Evolutionary conservation across 306 rosid genomes (phyloP).

Genomic region (Malus asiatica): DNA sequence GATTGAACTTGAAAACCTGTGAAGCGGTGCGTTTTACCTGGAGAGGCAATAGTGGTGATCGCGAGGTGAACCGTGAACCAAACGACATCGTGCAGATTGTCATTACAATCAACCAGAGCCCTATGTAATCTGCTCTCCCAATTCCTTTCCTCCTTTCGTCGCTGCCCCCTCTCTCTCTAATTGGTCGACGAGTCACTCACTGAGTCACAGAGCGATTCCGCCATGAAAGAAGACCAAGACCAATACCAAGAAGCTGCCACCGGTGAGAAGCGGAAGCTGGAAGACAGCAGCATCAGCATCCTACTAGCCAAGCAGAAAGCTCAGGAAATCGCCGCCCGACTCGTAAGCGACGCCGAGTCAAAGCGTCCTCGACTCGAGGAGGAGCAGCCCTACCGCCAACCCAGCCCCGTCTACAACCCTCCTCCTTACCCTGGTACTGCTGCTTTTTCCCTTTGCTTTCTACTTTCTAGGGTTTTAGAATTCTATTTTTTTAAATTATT

Average conservation of each 20-base stretch:
- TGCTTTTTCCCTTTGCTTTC: neutral
- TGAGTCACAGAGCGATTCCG: slow-evolving; percentile 3
- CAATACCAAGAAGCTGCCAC: neutral
- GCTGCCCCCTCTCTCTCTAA: neutral
- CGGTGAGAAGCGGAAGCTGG: slow-evolving; percentile 42
- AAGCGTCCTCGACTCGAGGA: slow-evolving; percentile 37
- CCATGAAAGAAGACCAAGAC: slow-evolving; percentile 32
- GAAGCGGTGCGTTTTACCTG: neutral
- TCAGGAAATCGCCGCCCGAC: slow-evolving; percentile 44
- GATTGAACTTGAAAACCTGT: neutral
- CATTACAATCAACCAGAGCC: neutral
- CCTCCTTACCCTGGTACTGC: slow-evolving; percentile 27
- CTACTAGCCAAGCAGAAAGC: slow-evolving; percentile 41
- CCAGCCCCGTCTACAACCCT: slow-evolving; percentile 12
- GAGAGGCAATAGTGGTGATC: neutral
- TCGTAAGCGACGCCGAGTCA: slow-evolving; percentile 39
- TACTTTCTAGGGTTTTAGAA: slow-evolving; percentile 29
- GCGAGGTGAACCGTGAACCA: neutral
- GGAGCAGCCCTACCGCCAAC: slow-evolving; percentile 6
- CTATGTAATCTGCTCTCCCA: slow-evolving; percentile 1
- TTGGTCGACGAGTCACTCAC: slow-evolving; percentile 9
- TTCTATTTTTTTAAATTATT: neutral
- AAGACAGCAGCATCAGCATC: slow-evolving; percentile 24
- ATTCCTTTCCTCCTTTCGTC: slow-evolving; percentile 4
- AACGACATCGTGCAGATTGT: slow-evolving; percentile 14